Evolutionary conservation across 495 filamentous ascomycete species (phyloP), one percentile per base, ranked within the genome.

Genomic region (Aspergillus incahuasiensis): DNA sequence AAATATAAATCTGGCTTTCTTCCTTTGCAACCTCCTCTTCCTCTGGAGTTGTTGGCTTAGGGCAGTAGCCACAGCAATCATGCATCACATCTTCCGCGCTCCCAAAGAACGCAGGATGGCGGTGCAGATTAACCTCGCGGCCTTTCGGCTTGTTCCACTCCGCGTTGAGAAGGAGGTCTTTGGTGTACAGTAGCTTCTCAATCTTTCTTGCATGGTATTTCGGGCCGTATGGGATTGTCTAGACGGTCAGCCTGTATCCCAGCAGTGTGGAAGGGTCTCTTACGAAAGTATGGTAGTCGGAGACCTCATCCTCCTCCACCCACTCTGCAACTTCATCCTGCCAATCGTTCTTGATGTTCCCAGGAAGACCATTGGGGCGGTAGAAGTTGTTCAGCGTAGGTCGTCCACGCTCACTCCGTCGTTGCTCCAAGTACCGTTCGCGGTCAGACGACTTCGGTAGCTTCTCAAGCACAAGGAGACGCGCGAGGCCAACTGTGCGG

Each of bases 291-390:
- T 90, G 81, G 55, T 94, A 94, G 60, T 85, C 79, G 6, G 86
- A 87, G 2, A 90, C 74, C 48, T 91, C 87, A 28, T 88, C 84
- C 30, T 82, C 77, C 30, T 84, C 81, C 16, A 87, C 76, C 89
- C 89, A 92, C 52, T 94, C 89, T 0, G 89, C 85, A 19, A 91
- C 79, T 54, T 94, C 89, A 51, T 92, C 87, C 54, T 87, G 82
- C 61, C 85, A 79, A 8, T 74, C 61, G 16, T 86, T 77, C 62
- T 94, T 94, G 64, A 91, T 81, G 57, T 91, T 88, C 6, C 79
- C 85, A 9, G 41, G 39, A 11, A 76, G 52, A 18, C 56, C 48
- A 7, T 49, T 67, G 8, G 57, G 55, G 16, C 58, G 55, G 1
- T 57, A 40, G 8, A 63, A 59, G 12, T 60, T 47, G 12, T 57